Percentiles rank a stretch among this genome's conserved stretches.
Evolutionary conservation across 2,329 filamentous ascomycete species (phyloP).

Genomic region (Ophiocordyceps unilateralis): DNA sequence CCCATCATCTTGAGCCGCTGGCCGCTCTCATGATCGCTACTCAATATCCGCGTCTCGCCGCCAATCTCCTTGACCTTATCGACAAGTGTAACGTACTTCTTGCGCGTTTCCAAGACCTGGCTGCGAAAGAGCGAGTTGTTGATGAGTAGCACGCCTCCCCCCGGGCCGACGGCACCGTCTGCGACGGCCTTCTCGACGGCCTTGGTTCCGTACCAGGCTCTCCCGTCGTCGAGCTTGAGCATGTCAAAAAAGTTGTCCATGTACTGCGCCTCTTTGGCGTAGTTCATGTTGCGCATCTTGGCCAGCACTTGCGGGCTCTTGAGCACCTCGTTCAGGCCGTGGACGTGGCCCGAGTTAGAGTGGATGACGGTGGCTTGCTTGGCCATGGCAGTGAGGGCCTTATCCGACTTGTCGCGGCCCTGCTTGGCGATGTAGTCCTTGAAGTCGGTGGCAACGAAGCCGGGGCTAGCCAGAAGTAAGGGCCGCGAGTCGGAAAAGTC

Average conservation of each 20-base stretch:
- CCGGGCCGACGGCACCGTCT: conserved; percentile 74
- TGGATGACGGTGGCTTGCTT: conserved; percentile 60
- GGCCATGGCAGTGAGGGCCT: conserved; percentile 44
- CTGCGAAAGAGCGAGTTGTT: conserved; percentile 79
- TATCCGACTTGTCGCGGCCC: conserved; percentile 42
- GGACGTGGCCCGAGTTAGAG: conserved; percentile 68
- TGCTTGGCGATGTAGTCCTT: conserved; percentile 54
- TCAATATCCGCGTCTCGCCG: conserved; percentile 76
- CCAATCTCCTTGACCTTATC: conserved; percentile 77
- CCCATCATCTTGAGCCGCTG: conserved; percentile 68
- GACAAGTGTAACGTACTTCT: conserved; percentile 69
- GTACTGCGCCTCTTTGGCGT: conserved; percentile 62
- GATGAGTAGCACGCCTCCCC: conserved; percentile 71
- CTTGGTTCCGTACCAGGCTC: conserved; percentile 75
- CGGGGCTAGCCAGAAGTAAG: conserved; percentile 72
- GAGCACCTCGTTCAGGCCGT: conserved; percentile 76
- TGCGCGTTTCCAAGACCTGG: conserved; percentile 58
- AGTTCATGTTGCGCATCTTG: conserved; percentile 74
- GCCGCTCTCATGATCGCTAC: conserved; percentile 87
- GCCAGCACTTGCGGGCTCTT: conserved; percentile 61
- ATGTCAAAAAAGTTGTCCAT: conserved; percentile 74
- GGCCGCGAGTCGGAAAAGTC: conserved; percentile 56
- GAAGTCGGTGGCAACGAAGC: conserved; percentile 71
- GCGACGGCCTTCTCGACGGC: conserved; percentile 72
- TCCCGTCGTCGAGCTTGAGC: conserved; percentile 68